These are phyloP conservation scores for Neonectria magnoliae DNA, from an alignment of 2,329 filamentous ascomycete genomes.

Conservation along the genomic window DNA sequence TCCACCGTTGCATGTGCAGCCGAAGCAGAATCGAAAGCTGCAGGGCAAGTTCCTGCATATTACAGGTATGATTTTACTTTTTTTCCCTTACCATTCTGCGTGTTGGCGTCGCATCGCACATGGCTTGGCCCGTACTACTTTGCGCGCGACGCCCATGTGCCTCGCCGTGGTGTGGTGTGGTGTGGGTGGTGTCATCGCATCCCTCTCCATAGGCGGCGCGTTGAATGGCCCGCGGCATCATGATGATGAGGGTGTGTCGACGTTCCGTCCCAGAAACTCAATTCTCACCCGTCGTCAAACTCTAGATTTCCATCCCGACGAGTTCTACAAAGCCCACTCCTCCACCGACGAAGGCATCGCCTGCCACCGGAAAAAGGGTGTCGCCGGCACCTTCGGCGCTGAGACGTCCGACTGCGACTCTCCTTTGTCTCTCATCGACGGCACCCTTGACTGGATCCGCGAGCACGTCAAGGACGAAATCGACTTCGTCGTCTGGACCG, in stretches of 20 bases:
- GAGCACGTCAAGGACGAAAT: constrained; percentile 79
- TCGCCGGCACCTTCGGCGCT: constrained; percentile 83
- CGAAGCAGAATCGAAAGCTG: constrained; percentile 57
- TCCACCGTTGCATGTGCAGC: constrained; percentile 27
- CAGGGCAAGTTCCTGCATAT: constrained; percentile 87
- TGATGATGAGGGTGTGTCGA: constrained; percentile 25
- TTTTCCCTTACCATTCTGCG: background rate
- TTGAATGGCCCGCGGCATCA: background rate
- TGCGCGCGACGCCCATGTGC: constrained; percentile 5
- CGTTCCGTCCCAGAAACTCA: constrained; percentile 24
- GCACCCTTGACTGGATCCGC: constrained; percentile 89
- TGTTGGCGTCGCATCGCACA: background rate
- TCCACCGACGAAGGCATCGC: constrained; percentile 74
- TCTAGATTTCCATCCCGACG: constrained; percentile 90
- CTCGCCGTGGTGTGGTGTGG: constrained; percentile 7
- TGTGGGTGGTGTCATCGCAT: constrained; percentile 8
- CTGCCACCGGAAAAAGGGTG: constrained; percentile 83
- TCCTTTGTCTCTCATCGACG: constrained; percentile 81
- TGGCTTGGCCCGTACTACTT: background rate
- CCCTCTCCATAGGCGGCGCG: background rate
- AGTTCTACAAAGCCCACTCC: constrained; percentile 82
- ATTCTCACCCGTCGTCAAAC: constrained; percentile 14
- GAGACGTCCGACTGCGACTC: constrained; percentile 91
- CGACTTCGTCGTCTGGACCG: constrained; percentile 94
- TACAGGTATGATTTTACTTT: constrained; percentile 70